phyloP scores from a whole-genome alignment of 345 rosid genomes.

The Garcia nutans region DNA sequence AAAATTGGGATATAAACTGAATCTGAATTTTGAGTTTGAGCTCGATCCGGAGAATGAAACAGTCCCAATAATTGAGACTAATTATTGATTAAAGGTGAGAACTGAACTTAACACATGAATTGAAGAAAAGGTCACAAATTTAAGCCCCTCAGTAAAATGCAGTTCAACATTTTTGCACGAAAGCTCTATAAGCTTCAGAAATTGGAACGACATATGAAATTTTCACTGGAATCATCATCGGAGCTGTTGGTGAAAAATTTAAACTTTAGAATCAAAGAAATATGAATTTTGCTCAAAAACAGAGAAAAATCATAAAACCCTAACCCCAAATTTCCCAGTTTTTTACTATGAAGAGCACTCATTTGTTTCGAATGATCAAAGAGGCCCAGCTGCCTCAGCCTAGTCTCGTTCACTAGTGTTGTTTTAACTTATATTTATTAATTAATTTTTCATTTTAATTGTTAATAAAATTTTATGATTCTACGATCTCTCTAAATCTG shows the following conservation, averaged over 20 bases:
- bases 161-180: not conserved
- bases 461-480: no score
- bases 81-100: not conserved
- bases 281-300: no score
- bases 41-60: no score
- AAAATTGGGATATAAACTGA: no score
- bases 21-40: no score
- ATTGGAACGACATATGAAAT: slow-evolving; percentile 18
- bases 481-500: no score
- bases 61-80: no score
- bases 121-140: not conserved
- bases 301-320: not conserved
- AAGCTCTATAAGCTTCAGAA: slow-evolving; percentile 6
- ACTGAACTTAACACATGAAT: no score
- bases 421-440: no score
- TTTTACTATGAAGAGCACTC: not conserved
- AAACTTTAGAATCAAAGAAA: no score
- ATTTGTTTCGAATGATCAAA: no score
- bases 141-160: slow-evolving; percentile 19
- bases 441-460: no score
- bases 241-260: not conserved
- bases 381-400: not conserved
- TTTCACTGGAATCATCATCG: slow-evolving; percentile 10
- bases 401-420: not conserved
- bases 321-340: not conserved